A percentile compares a stretch with the other conserved stretches of the same genome.
Evolutionary conservation across 352 stramenopile genomes (phyloP).

Genomic region (Globisporangium splendens): DNA sequence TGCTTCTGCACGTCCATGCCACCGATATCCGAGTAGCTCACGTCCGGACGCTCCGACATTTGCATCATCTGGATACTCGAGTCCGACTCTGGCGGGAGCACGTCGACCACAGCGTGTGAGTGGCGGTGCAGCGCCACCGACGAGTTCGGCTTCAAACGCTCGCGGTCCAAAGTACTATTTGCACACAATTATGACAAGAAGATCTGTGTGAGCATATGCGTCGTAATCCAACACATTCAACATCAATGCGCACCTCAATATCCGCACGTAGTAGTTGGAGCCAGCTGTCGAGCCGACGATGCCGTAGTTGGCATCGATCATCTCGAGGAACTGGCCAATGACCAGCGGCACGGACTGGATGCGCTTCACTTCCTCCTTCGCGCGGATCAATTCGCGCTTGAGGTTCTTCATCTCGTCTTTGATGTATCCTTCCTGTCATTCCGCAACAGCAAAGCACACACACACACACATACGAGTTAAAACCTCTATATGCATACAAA

Average conservation of each 20-base stretch:
- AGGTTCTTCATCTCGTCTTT: conserved; percentile 99
- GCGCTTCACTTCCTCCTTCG: conserved; percentile 99
- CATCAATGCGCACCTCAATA: conserved; percentile 56
- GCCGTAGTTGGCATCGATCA: conserved; percentile 99
- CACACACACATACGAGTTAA: neutral
- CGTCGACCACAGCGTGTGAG: conserved; percentile 98
- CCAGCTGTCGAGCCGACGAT: conserved; percentile 97
- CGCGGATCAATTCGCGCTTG: conserved; percentile 98
- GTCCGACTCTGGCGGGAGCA: conserved; percentile 98
- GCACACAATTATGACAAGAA: neutral
- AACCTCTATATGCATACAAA: neutral
- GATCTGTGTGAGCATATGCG: no score
- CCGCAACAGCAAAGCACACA: neutral
- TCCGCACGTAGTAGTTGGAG: conserved; percentile 99
- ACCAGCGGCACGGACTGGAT: conserved; percentile 99
- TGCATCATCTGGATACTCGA: conserved; percentile 99
- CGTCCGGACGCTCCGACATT: conserved; percentile 98
- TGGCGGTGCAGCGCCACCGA: conserved; percentile 98
- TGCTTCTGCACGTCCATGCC: conserved; percentile 99
- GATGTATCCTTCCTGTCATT: conserved; percentile 95
- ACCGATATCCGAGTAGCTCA: conserved; percentile 96
- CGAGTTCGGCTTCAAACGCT: conserved; percentile 99
- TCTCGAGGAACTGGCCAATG: conserved; percentile 99
- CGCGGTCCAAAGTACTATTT: conserved; percentile 94
- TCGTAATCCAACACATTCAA: no score